Conservation (phyloP, 1,284 basidiomycete species). For the Pseudozyma hubeiensis region DNA sequence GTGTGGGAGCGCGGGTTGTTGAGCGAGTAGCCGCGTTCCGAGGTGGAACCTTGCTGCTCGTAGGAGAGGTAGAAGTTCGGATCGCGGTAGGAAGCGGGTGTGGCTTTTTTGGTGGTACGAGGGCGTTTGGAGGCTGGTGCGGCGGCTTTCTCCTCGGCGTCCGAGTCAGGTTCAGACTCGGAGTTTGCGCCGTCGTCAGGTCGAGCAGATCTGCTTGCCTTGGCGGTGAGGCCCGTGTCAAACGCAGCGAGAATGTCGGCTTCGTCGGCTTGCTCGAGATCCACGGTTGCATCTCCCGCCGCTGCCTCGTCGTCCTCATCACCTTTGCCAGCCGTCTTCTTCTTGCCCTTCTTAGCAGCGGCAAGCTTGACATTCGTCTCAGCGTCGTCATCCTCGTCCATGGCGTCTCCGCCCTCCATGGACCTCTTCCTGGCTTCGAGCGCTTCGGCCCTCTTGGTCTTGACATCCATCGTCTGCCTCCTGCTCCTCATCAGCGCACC, state of each 20-base stretch:
- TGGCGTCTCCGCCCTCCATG: constrained; percentile 35
- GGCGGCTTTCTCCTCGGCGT: constrained; percentile 49
- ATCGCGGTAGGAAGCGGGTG: constrained; percentile 76
- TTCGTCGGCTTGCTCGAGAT: constrained; percentile 74
- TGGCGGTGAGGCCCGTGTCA: constrained; percentile 28
- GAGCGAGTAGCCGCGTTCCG: constrained; percentile 79
- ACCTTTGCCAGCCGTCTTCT: constrained; percentile 34
- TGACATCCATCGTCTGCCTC: constrained; percentile 79
- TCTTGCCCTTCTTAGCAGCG: constrained; percentile 26
- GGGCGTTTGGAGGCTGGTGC: constrained; percentile 54
- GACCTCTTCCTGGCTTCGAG: constrained; percentile 62
- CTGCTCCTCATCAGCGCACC: constrained; percentile 84
- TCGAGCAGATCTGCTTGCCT: not conserved
- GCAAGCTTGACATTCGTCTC: not conserved
- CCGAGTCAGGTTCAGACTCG: constrained; percentile 70
- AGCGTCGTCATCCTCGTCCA: constrained; percentile 17
- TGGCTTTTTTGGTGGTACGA: constrained; percentile 6
- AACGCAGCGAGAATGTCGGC: constrained; percentile 51
- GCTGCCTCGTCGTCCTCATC: constrained; percentile 65
- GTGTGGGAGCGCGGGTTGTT: constrained; percentile 20
- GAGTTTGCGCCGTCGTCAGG: constrained; percentile 29
- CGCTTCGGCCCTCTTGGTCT: constrained; percentile 69
- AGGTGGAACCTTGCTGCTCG: constrained; percentile 83
- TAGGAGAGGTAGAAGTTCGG: constrained; percentile 91
- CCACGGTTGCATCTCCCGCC: constrained; percentile 69